Base-by-base conservation (phyloP, 345 rosid genomes). In the Acer saccharum region DNA sequence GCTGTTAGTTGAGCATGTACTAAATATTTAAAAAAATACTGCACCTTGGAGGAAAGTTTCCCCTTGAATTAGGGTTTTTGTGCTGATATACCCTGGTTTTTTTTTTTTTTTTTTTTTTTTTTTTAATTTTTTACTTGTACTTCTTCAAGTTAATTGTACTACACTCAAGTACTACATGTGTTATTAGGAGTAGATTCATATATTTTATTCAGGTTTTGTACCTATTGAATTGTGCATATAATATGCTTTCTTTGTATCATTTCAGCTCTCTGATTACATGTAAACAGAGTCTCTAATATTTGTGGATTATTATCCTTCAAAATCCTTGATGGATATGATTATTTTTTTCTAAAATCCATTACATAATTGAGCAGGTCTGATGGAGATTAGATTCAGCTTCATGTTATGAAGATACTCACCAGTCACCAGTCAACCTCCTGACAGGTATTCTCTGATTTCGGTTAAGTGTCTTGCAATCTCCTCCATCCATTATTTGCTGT, bases 1-100 rank as follows among this genome's bases (percentile, higher is more conserved):
- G 74, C 71, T 72, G 77, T 76, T 71, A 76, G 77, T 20, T 71
- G 57, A 8, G 32, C 71, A 75, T 18, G 29, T 50, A 48, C 69
- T 27, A 2, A 23, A 10, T 14, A 73, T 73, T 11, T 1, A 8
- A 43, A 43, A 43, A 43, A 35, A 3, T 21, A 25, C 62, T 39
- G 0, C 16, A 23, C 8, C 7, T 14, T 16, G 39, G 14, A 69
- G 50, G 57, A 25, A 52, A 71, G 63, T 54, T 55, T 57, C 16
- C 48, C 4, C 29, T 35, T 32, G 50, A 43, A 58, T 13, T 13
- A 20, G 6, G 6, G 63, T 23, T 50, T 23, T 27, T 52, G 10
- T 6, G n/a, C 61, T 27, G 25, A 71, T 54, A 4, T 35, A 32
- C 4, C 4, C 35, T 32, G 35, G 3, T 32, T 3, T 32, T 3